These are phyloP conservation scores for Cystobasidium onofrii DNA, from an alignment of 768 basidiomycete genomes.

Conservation along the genomic window DNA sequence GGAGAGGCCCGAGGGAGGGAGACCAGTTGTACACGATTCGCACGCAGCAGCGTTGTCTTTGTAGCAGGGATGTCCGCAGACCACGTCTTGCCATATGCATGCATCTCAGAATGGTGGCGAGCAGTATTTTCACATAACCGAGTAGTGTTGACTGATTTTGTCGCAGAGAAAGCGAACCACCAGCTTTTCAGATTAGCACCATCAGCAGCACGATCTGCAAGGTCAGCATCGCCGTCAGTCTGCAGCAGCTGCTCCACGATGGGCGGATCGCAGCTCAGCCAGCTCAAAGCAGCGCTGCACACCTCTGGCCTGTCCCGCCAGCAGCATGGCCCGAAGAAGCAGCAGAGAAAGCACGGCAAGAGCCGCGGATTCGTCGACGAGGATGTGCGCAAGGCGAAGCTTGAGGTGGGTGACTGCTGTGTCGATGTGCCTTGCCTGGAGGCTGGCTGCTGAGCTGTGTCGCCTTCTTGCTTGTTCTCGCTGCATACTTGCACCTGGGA, in stretches of 20 bases:
- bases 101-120: too few relatives aligned
- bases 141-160: too few relatives aligned
- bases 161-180: too few relatives aligned
- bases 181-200: too few relatives aligned
- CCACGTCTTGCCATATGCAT: too few relatives aligned
- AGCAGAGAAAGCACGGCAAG: neutral
- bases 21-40: too few relatives aligned
- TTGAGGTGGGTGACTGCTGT: conserved; percentile 13
- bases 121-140: too few relatives aligned
- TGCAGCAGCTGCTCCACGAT: neutral
- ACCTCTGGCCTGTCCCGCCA: neutral
- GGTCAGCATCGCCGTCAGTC: neutral
- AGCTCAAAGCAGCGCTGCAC: conserved; percentile 25
- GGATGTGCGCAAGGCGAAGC: conserved; percentile 21
- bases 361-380: neutral
- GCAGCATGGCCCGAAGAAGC: neutral
- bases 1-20: too few relatives aligned
- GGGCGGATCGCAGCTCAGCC: conserved; percentile 18
- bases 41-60: too few relatives aligned
- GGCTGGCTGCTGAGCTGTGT: neutral
- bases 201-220: neutral
- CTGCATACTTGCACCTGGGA: neutral
- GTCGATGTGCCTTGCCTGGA: neutral
- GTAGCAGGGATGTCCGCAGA: too few relatives aligned
- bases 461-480: too few relatives aligned